A percentile compares a stretch with the other conserved stretches of the same genome.
Evolutionary conservation across 2,329 filamentous ascomycete genomes (phyloP).

Genomic region (Cordyceps javanica): DNA sequence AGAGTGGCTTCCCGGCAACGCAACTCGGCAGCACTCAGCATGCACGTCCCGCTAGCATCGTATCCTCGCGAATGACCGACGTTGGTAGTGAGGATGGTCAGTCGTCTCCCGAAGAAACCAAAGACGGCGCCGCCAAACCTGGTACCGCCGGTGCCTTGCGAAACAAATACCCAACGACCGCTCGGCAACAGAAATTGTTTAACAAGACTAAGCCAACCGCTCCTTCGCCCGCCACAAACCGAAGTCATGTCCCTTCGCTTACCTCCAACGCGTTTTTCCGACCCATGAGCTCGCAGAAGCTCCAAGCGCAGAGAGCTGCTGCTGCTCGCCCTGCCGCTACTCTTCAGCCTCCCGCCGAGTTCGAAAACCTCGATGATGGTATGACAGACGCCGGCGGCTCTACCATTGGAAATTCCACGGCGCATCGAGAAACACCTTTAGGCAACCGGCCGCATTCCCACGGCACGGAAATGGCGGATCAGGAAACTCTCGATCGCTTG

Average conservation of each 20-base stretch:
- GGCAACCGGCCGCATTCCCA: constrained; percentile 60
- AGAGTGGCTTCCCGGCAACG: constrained; percentile 32
- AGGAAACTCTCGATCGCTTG: constrained; percentile 61
- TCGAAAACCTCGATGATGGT: constrained; percentile 30
- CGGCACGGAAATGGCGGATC: constrained; percentile 75
- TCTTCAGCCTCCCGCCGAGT: constrained; percentile 28
- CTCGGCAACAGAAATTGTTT: constrained; percentile 38
- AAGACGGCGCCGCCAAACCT: constrained; percentile 27
- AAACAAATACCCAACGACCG: constrained; percentile 41
- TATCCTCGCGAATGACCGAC: constrained; percentile 67
- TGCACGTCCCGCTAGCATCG: constrained; percentile 54
- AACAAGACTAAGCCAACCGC: constrained; percentile 40
- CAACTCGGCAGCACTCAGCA: constrained; percentile 35
- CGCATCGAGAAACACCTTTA: constrained; percentile 19
- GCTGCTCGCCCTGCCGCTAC: constrained; percentile 39
- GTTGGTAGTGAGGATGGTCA: constrained; percentile 51
- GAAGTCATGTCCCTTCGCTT: constrained; percentile 84
- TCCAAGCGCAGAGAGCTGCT: constrained; percentile 79
- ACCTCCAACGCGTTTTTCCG: constrained; percentile 89
- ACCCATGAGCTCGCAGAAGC: constrained; percentile 91
- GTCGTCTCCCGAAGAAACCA: background rate
- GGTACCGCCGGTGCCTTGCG: constrained; percentile 40
- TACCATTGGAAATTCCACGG: constrained; percentile 32
- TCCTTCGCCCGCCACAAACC: constrained; percentile 51
- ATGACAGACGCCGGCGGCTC: constrained; percentile 40